Percentiles rank a stretch among this genome's conserved stretches.
These are phyloP conservation scores for Arthrobotrys sinensis DNA, from an alignment of 2,329 filamentous ascomycete genomes.

Conservation along the genomic window DNA sequence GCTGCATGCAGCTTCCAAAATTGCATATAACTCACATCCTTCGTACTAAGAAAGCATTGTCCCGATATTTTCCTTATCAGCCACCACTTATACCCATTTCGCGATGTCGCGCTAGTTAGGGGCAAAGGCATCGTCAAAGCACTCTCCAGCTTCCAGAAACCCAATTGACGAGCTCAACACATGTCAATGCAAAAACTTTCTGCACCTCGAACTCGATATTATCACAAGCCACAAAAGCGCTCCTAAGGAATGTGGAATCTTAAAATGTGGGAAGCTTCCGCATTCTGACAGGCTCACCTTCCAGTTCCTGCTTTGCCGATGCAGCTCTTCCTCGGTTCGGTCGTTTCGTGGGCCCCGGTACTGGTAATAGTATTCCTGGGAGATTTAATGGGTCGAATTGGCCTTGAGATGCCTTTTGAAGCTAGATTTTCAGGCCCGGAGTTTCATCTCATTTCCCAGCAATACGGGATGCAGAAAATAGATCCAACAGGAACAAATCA, in stretches of 20 bases:
- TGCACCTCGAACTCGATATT: background rate
- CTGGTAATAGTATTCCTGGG: background rate
- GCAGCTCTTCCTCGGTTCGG: conserved; percentile 30
- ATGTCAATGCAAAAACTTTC: background rate
- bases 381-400: background rate
- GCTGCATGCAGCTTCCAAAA: conserved; percentile 21
- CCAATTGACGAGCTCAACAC: conserved; percentile 24
- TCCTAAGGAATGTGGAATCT: background rate
- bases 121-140: background rate
- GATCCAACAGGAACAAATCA: background rate
- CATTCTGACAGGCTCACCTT: conserved; percentile 17
- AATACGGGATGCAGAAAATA: conserved; percentile 27
- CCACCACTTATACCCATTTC: background rate
- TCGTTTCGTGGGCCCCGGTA: conserved; percentile 2
- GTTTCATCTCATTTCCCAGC: conserved; percentile 45
- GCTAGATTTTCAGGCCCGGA: conserved; percentile 12
- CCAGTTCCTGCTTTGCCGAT: conserved; percentile 29
- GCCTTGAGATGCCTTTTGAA: conserved; percentile 14
- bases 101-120: background rate
- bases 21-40: conserved; percentile 3
- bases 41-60: background rate
- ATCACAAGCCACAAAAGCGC: conserved; percentile 11
- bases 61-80: conserved; percentile 15
- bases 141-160: conserved; percentile 19
- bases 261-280: conserved; percentile 9